Base-by-base conservation (phyloP, 139 green algal species). In the Desmodesmus armatus region DNA sequence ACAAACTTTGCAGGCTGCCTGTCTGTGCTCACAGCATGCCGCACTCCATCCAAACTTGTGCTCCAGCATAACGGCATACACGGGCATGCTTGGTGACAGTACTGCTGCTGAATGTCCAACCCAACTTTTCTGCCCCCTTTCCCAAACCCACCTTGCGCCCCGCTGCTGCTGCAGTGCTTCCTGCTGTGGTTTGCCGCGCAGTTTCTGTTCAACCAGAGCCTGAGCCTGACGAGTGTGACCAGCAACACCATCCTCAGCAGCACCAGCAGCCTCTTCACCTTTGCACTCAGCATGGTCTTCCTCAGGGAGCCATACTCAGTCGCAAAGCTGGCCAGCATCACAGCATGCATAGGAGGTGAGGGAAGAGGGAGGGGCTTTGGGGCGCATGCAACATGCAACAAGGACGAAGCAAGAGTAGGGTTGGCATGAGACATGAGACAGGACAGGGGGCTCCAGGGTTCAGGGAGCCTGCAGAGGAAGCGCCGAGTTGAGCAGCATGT, bases 171-270 rank as follows among this genome's bases (percentile, higher is more conserved):
- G 43, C 91, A 94, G 90, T 85, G 98, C 23, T 93, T 90, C 3
- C 94, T 95, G 5, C 72, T 99, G 7, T 99, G 96, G 96, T 99
- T 98, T 85, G 6, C 91, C 1, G 97, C 96, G 0, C 97, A 99
- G 90, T 86, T 94, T 13, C 91, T 91, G 33, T 99, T 99, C 93
- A 99, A 98, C 80, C 23, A 84, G 25, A 96, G 91, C 4, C 89
- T 99, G 55, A 58, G 75, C 15, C 63, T 88, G 53, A 99, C 97
- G 3, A 93, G 88, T 29, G 96, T 99, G n/a, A 99, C 95, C 5
- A 96, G 89, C 85, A 99, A 99, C 92, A 99, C 96, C 40, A 97
- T 99, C 53, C 88, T 99, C 7, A 96, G 90, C 66, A 96, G 91
- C n/a, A 92, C 93, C 35, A 95, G 94, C 47, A 89, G 84, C 55